Base-by-base conservation (phyloP, 352 stramenopile genomes). In the Discostella stelligera region DNA sequence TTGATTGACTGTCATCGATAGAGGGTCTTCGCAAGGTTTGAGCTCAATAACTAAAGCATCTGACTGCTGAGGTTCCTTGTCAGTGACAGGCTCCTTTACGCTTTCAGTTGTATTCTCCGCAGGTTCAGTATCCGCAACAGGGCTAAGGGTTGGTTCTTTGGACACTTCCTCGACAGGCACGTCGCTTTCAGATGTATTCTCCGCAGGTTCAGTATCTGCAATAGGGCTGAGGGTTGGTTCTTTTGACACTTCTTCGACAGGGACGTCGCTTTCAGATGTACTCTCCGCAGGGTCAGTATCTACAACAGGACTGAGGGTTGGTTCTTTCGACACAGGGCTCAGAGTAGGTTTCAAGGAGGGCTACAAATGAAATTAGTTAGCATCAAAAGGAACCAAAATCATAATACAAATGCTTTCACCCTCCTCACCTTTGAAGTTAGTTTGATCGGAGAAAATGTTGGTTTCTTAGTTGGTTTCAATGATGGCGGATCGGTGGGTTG, bases 1-100 rank as follows among this genome's bases (percentile, higher is more conserved):
- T 77, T 79, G 68, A 71, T 85, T 85, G 0, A 85, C 78, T 39
- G 78, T 85, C 77, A 84, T 84, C 32, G 77, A 70, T 60, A 84
- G 66, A 32, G 77, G 77, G 32, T 84, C 77, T 30, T 84, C 70
- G 50, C 77, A 84, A 63, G 64, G 77, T 62, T 76, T 84, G 30
- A 84, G 53, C 32, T 84, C 65, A 73, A 84, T 84, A 7, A 73
- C 32, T 49, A 84, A 66, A 3, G 69, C 77, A 41, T 39, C 63
- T 9, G 67, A 72, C 25, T 80, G 32, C 25, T 80, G 56, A 37
- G 49, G 30, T 23, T 61, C 39, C 21, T 32, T 32, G 27, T 32
- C 27, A 32, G 27, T 32, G 27, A 32, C 27, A 32, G 8, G 39
- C 39, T 53, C 61, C 52, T 16, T 66, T n/a, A 20, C 65, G 7